These are phyloP conservation scores for Rasamsonia emersonii DNA, from an alignment of 2,329 filamentous ascomycete genomes.

Conservation along the genomic window DNA sequence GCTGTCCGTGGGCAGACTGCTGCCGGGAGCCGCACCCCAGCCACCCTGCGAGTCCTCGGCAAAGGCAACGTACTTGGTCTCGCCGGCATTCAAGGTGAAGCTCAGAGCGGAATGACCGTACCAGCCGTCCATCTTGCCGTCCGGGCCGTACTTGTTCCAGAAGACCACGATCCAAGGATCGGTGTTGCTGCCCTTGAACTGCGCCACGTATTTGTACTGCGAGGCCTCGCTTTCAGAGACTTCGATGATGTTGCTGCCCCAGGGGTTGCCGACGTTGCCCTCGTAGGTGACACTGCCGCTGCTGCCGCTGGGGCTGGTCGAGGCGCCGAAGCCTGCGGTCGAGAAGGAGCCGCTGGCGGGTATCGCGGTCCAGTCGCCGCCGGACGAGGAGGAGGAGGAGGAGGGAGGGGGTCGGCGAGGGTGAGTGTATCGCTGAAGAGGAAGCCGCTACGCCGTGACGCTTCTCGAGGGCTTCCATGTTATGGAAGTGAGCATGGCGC, in stretches of 20 bases:
- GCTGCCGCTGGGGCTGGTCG: slow-evolving; percentile 12
- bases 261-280: slow-evolving; percentile 30
- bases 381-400: slow-evolving; percentile 9
- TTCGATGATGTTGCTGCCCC: slow-evolving; percentile 34
- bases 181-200: slow-evolving; percentile 22
- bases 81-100: slow-evolving; percentile 21
- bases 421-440: slow-evolving; percentile 4
- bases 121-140: slow-evolving; percentile 24
- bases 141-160: slow-evolving; percentile 33
- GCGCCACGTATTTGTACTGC: slow-evolving; percentile 28
- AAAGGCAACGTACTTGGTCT: slow-evolving; percentile 29
- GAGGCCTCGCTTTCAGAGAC: slow-evolving; percentile 22
- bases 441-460: slow-evolving; percentile 22
- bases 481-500: slow-evolving; percentile 22
- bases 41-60: slow-evolving; percentile 29
- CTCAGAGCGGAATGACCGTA: slow-evolving; percentile 23
- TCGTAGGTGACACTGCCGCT: slow-evolving; percentile 19
- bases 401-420: slow-evolving; percentile 5
- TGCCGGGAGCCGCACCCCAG: slow-evolving; percentile 23
- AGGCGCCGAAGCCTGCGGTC: slow-evolving; percentile 25
- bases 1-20: slow-evolving; percentile 17
- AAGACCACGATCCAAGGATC: slow-evolving; percentile 27
- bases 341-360: too few relatives aligned
- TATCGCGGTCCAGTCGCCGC: too few relatives aligned
- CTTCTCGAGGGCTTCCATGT: slow-evolving; percentile 20